phyloP scores from a whole-genome alignment of 1,284 basidiomycete genomes.

The Naganishia sp. region DNA sequence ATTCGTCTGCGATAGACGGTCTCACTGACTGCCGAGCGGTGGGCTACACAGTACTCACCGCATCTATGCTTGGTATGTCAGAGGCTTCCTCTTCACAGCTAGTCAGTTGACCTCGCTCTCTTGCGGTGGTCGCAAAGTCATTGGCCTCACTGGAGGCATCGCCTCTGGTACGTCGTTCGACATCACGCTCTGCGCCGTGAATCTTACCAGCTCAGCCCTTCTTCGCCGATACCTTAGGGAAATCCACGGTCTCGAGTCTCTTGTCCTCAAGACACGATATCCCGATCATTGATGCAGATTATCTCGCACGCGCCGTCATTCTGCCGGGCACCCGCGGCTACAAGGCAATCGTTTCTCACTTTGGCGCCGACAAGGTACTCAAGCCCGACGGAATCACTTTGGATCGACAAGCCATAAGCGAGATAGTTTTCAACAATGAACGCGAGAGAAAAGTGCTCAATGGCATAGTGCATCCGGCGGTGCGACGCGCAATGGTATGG shows the following conservation, averaged over 20 bases:
- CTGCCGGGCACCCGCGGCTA: slow-evolving; percentile 79
- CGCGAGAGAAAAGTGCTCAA: slow-evolving; percentile 74
- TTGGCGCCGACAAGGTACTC: slow-evolving; percentile 69
- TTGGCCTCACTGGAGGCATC: slow-evolving; percentile 95
- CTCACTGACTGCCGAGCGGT: no score
- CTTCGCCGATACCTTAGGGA: slow-evolving; percentile 53
- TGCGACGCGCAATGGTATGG: slow-evolving; percentile 73
- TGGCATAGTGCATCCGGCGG: slow-evolving; percentile 84
- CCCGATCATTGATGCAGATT: slow-evolving; percentile 88
- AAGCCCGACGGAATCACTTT: slow-evolving; percentile 66
- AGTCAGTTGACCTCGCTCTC: background rate
- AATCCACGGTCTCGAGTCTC: slow-evolving; percentile 84
- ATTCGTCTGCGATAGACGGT: no score
- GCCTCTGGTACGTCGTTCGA: slow-evolving; percentile 67
- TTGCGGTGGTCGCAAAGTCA: slow-evolving; percentile 60
- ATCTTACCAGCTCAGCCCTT: background rate
- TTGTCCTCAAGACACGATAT: slow-evolving; percentile 62
- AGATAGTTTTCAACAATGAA: slow-evolving; percentile 79
- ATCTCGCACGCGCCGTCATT: slow-evolving; percentile 84
- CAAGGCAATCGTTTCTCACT: slow-evolving; percentile 65
- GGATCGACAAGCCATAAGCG: slow-evolving; percentile 80
- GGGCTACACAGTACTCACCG: background rate
- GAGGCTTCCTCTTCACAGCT: no score
- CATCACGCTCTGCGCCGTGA: no score
- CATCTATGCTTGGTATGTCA: slow-evolving; percentile 6